phyloP scores from a whole-genome alignment of 1,284 basidiomycete genomes.

The Sanghuangporus weigelae region DNA sequence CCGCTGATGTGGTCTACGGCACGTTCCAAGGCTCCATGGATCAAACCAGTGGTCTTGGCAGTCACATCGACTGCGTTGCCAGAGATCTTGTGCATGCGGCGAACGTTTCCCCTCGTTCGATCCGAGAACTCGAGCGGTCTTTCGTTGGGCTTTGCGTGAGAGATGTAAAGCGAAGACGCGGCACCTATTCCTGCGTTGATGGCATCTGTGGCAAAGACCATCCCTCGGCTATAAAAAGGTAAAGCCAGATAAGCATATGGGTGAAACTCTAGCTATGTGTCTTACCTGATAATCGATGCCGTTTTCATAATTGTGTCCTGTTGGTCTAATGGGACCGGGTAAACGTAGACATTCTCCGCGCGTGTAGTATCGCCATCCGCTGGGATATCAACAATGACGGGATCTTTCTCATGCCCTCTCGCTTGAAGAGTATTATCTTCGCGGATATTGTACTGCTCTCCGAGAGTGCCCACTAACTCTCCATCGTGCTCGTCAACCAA shows the following conservation, averaged over 20 bases:
- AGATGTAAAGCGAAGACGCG: slow-evolving; percentile 61
- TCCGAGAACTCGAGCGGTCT: slow-evolving; percentile 58
- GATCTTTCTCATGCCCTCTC: slow-evolving; percentile 50
- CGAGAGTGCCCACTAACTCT: slow-evolving; percentile 70
- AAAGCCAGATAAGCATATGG: neutral
- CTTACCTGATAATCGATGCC: slow-evolving; percentile 64
- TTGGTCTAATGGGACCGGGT: slow-evolving; percentile 58
- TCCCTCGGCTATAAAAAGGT: slow-evolving; percentile 47
- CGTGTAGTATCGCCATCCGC: slow-evolving; percentile 31
- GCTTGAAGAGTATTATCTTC: slow-evolving; percentile 51
- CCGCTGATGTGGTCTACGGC: slow-evolving; percentile 24
- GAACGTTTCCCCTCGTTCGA: slow-evolving; percentile 51
- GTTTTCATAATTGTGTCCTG: slow-evolving; percentile 71
- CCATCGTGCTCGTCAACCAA: slow-evolving; percentile 73
- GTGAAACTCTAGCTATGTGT: slow-evolving; percentile 11
- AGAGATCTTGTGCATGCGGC: slow-evolving; percentile 56
- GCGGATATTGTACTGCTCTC: slow-evolving; percentile 48
- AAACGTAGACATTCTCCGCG: slow-evolving; percentile 50
- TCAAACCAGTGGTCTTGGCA: slow-evolving; percentile 53
- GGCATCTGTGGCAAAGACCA: slow-evolving; percentile 62
- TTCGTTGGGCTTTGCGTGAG: slow-evolving; percentile 46
- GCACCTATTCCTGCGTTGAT: slow-evolving; percentile 56
- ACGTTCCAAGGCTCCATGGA: slow-evolving; percentile 56
- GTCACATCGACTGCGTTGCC: slow-evolving; percentile 66
- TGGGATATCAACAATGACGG: slow-evolving; percentile 71